Evolutionary conservation across 2,329 filamentous ascomycete species (phyloP).

Genomic region (Stylonectria norvegica): DNA sequence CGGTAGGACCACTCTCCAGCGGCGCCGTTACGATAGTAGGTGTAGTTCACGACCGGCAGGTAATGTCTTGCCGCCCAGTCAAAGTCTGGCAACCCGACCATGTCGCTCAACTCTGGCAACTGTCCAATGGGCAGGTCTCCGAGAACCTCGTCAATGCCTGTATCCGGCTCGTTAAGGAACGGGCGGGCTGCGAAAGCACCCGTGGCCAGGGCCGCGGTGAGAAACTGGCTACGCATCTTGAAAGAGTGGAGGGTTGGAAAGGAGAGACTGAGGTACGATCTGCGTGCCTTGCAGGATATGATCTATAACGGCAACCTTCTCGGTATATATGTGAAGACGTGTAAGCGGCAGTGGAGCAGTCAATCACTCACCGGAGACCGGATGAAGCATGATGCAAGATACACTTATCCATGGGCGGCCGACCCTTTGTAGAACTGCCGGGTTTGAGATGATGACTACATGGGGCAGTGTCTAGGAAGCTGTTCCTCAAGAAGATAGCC

Average conservation of each 20-base stretch:
- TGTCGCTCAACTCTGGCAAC: constrained; percentile 41
- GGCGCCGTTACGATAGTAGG: constrained; percentile 56
- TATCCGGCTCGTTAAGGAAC: constrained; percentile 45
- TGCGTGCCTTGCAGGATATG: constrained; percentile 2
- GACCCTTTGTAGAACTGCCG: background rate
- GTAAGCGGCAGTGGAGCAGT: too few species aligned
- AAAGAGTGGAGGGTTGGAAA: background rate
- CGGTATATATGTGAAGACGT: too few species aligned
- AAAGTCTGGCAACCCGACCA: constrained; percentile 52
- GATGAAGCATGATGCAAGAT: too few species aligned
- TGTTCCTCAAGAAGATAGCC: background rate
- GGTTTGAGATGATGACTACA: background rate
- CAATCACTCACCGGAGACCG: too few species aligned
- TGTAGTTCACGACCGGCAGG: constrained; percentile 46
- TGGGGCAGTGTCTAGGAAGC: background rate
- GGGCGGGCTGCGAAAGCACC: constrained; percentile 40
- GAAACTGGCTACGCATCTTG: constrained; percentile 23
- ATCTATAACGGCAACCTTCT: background rate
- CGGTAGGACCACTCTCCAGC: constrained; percentile 55
- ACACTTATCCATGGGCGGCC: background rate
- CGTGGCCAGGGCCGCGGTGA: constrained; percentile 29
- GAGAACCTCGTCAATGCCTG: constrained; percentile 40
- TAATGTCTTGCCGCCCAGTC: constrained; percentile 49
- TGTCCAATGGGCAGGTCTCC: constrained; percentile 31
- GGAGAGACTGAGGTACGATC: constrained; percentile 6